phyloP scores from a whole-genome alignment of 345 rosid genomes.

The Noccaea caerulescens region DNA sequence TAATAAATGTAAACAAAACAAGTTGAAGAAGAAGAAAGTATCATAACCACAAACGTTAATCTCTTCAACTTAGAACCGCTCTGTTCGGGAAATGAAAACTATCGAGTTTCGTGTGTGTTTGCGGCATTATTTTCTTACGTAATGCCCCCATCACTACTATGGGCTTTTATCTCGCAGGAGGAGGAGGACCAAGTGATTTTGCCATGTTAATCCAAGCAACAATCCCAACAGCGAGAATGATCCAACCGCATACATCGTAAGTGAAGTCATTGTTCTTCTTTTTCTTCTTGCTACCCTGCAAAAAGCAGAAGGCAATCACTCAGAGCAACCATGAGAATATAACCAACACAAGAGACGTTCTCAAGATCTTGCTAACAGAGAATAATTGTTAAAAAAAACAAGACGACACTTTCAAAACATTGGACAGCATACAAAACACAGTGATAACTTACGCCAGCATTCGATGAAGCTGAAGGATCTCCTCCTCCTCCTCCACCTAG shows the following conservation, averaged over 20 bases:
- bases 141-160: background rate
- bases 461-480: slow-evolving; percentile 58
- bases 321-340: background rate
- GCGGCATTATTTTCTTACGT: slow-evolving; percentile 16
- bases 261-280: slow-evolving; percentile 74
- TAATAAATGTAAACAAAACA: slow-evolving; percentile 12
- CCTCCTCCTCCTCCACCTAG: slow-evolving; percentile 51
- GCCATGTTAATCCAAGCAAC: slow-evolving; percentile 89
- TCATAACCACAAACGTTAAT: slow-evolving; percentile 14
- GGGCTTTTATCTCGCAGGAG: slow-evolving; percentile 42
- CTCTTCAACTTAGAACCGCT: slow-evolving; percentile 16
- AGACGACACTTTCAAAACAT: background rate
- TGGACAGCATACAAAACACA: background rate
- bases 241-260: slow-evolving; percentile 89
- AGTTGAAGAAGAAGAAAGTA: background rate
- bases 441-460: slow-evolving; percentile 53
- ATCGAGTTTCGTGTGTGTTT: no score
- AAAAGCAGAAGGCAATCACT: background rate
- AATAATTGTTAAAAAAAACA: background rate
- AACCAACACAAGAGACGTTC: background rate
- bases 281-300: slow-evolving; percentile 55
- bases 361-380: background rate
- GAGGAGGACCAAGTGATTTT: slow-evolving; percentile 76
- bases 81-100: slow-evolving; percentile 14
- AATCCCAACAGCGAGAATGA: slow-evolving; percentile 80